A percentile compares a stretch with the other conserved stretches of the same genome.
phyloP scores from a whole-genome alignment of 257 asterid species.

The Gentiana dahurica region DNA sequence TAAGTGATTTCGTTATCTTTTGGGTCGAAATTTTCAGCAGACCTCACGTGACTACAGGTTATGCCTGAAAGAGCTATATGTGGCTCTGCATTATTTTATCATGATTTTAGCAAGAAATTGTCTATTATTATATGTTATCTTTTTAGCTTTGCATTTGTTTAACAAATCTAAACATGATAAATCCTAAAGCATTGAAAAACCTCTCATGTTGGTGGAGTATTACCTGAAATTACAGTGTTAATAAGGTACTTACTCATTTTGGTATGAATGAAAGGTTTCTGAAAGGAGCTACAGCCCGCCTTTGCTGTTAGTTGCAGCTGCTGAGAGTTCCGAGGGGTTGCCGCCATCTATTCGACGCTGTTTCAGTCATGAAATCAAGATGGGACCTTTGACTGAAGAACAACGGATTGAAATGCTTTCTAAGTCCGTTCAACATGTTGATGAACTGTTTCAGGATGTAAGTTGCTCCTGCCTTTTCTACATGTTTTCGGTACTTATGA shows the following conservation, averaged over 20 bases:
- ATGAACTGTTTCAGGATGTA: constrained; percentile 59
- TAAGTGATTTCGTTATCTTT: too few species aligned
- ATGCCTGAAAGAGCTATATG: too few species aligned
- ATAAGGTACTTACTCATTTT: constrained; percentile 7
- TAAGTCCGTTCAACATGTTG: constrained; percentile 46
- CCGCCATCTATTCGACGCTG: constrained; percentile 85
- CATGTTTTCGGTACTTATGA: constrained; percentile 3
- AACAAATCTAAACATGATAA: too few species aligned
- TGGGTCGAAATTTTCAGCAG: too few species aligned
- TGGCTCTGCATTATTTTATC: too few species aligned
- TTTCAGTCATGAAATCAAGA: constrained; percentile 84
- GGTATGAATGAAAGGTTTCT: constrained; percentile 28
- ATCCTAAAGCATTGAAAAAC: too few species aligned
- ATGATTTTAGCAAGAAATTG: too few species aligned
- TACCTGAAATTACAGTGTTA: too few species aligned
- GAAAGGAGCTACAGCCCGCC: constrained; percentile 49
- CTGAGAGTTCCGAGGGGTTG: constrained; percentile 81
- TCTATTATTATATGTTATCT: too few species aligned
- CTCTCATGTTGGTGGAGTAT: too few species aligned
- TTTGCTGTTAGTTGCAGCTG: constrained; percentile 74
- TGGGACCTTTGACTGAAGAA: constrained; percentile 72
- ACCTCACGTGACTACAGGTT: too few species aligned
- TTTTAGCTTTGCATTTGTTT: too few species aligned
- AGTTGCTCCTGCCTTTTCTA: constrained; percentile 14
- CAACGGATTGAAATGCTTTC: constrained; percentile 73